Evolutionary conservation across 306 rosid species (phyloP).

Genomic region (Prunus kanzakura): DNA sequence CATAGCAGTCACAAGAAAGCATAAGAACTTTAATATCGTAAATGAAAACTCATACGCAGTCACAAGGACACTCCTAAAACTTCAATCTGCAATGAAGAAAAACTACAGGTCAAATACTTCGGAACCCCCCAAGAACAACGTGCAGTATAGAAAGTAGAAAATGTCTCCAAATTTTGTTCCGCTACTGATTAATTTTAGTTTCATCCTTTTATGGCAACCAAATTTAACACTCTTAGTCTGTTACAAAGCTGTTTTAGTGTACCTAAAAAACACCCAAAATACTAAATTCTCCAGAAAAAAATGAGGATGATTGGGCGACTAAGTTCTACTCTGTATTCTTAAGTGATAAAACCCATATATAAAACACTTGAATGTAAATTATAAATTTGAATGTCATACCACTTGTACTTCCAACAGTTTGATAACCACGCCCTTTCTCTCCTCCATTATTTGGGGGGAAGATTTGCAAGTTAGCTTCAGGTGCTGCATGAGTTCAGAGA

Average conservation of each 20-base stretch:
- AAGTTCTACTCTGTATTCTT: not conserved
- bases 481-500: conserved; percentile 39
- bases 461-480: conserved; percentile 72
- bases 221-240: not conserved
- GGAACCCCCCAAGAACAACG: not conserved
- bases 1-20: not conserved
- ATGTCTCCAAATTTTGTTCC: not conserved
- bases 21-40: not conserved
- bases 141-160: not conserved
- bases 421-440: conserved; percentile 64
- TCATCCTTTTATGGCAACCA: not conserved
- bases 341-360: not conserved
- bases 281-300: not conserved
- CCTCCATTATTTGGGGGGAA: conserved; percentile 76
- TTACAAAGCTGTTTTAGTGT: not conserved
- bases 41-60: not conserved
- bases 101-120: not conserved
- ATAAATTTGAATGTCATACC: conserved; percentile 33
- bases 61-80: not conserved
- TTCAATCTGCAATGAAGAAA: not conserved
- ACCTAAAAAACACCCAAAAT: not conserved
- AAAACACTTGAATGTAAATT: not conserved
- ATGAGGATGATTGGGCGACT: not conserved
- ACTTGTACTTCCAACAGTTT: conserved; percentile 60
- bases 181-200: not conserved